Percentiles rank a stretch among this genome's conserved stretches.
Conservation (phyloP, 2,329 filamentous ascomycete genomes). For the Colletotrichum viniferum region DNA sequence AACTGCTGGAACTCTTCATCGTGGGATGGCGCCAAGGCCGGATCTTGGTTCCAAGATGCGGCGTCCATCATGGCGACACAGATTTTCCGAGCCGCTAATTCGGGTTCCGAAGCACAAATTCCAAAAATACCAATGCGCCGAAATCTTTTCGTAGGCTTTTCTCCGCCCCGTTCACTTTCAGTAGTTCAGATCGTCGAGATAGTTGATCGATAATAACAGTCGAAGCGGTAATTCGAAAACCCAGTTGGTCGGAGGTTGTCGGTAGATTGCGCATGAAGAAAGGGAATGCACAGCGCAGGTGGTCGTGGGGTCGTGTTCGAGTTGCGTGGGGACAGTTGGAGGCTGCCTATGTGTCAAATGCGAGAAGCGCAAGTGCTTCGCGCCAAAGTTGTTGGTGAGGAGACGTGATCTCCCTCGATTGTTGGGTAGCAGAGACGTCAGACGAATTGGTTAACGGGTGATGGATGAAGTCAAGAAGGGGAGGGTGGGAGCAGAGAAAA, state of each 20-base stretch:
- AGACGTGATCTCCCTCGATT: not conserved
- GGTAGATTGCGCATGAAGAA: not conserved
- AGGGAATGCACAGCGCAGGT: not conserved
- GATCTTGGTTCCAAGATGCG: conserved; percentile 61
- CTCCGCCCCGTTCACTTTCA: not conserved
- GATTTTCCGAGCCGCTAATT: not conserved
- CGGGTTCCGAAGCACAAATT: not conserved
- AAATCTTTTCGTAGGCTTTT: not conserved
- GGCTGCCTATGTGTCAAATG: not conserved
- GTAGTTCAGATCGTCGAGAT: not conserved
- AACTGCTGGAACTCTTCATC: conserved; percentile 71
- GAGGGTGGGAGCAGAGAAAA: conserved; percentile 10
- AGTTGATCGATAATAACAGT: not conserved
- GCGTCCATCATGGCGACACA: conserved; percentile 55
- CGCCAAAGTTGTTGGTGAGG: not conserved
- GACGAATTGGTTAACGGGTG: not conserved
- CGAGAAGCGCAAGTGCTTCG: not conserved
- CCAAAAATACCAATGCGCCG: not conserved
- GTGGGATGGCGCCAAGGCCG: conserved; percentile 51
- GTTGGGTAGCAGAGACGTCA: not conserved
- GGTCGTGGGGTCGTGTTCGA: conserved; percentile 10
- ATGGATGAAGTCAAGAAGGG: not conserved
- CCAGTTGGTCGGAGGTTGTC: not conserved
- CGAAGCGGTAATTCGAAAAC: not conserved
- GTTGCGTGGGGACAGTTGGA: not conserved